Evolutionary conservation across 2,329 filamentous ascomycete genomes (phyloP), one percentile per base, ranked within the genome.

Genomic region (Daldinia sp.): DNA sequence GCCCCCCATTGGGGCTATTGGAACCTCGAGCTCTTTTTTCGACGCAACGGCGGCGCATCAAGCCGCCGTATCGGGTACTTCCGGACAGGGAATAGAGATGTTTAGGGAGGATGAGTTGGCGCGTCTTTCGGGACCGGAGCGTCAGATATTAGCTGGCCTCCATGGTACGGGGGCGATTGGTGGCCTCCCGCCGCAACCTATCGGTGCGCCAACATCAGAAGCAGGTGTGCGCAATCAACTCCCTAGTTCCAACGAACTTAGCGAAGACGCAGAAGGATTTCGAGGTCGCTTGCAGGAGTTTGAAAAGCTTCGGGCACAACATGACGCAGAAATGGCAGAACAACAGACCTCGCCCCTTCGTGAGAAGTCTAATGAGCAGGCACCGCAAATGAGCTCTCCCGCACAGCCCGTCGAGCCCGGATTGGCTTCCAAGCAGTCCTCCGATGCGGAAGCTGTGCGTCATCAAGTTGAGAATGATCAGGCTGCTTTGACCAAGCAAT

Each of bases 281-380:
- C 83, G 82, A 64, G 91, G 92, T 47, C 89, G 94, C 45, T 82
- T 97, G 17, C 87, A 91, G 68, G 90, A 97, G 73, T 97, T 97
- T 74, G 87, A 96, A 70, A 86, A 90, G 27, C 79, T 95, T 50
- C 86, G 91, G 69, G 85, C 89, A n/a, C 86, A 91, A 72, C 86
- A 90, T 61, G 92, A 94, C 60, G 81, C 83, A 13, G 80, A 83
- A 51, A 77, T 80, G 59, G 71, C 74, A 23, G 76, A 76, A 13
- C 71, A 74, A 27, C 70, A 74, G n/a, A 68, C 68, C 5, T 64
- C 63, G 2, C 67, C 60, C 13, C 62, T 69, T 7, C 68, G 68
- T 8, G 67, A 69, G 3, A 50, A 65, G 21, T 57, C 63, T 7
- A 61, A 67, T 17, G 68, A 72, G 8, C 52, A 62, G 19, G 57